Evolutionary conservation across 805 yeast species (phyloP).

Genomic region (Candida adriatica): DNA sequence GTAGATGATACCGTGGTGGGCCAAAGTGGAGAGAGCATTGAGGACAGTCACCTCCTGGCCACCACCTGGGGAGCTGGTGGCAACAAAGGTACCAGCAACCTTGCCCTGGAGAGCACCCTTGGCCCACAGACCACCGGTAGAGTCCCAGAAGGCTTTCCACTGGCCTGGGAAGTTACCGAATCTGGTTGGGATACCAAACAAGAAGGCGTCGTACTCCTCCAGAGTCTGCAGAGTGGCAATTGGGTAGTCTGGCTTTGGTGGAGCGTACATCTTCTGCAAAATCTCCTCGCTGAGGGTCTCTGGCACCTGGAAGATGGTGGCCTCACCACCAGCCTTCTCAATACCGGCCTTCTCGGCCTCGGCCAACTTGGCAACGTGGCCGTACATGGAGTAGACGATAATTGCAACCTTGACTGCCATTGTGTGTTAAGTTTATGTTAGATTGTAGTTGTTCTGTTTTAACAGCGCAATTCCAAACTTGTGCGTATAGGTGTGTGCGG

Average conservation of each 20-base stretch:
- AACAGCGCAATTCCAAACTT: too few relatives aligned
- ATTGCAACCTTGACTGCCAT: conserved; percentile 28
- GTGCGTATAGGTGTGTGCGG: not conserved
- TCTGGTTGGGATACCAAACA: conserved; percentile 79
- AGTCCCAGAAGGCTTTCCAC: conserved; percentile 69
- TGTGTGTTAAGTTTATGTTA: too few relatives aligned
- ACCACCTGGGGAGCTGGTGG: conserved; percentile 70
- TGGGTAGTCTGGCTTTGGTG: conserved; percentile 50
- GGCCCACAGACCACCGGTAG: conserved; percentile 75
- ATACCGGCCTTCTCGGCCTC: conserved; percentile 64
- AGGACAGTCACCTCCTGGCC: conserved; percentile 73
- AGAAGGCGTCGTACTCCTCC: conserved; percentile 58
- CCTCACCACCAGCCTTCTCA: conserved; percentile 61
- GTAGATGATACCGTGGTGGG: conserved; percentile 72
- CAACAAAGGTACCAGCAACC: conserved; percentile 63
- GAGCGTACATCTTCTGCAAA: conserved; percentile 60
- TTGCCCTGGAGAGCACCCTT: conserved; percentile 63
- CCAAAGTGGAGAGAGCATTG: conserved; percentile 49
- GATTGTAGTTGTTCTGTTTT: too few relatives aligned
- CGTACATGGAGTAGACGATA: conserved; percentile 74
- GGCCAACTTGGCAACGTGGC: conserved; percentile 68
- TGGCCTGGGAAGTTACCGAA: conserved; percentile 74
- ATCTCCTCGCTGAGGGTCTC: conserved; percentile 67
- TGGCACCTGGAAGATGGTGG: conserved; percentile 70
- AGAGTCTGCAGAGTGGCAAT: conserved; percentile 52